Evolutionary conservation across 1,139 yeast genomes (phyloP), one percentile per base, ranked within the genome.

Genomic region (Sugiyamaella xylanicola): DNA sequence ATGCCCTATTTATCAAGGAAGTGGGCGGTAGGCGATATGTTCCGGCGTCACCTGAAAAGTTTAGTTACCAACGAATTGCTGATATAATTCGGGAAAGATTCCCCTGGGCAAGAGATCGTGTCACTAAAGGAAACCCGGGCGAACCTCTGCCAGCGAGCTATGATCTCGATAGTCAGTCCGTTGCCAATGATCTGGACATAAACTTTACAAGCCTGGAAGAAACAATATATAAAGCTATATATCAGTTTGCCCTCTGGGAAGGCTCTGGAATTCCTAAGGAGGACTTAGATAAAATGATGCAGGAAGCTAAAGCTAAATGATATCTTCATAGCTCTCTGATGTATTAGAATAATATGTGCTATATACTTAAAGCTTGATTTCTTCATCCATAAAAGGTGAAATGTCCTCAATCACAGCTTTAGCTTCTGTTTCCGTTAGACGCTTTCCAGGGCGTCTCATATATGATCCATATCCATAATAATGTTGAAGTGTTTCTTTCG

Each of bases 1-100:
- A 64, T 42, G 77, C 77, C 0, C 68, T 77, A 2, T 32, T 55
- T 13, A 32, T 48, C 13, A 40, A 51, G 7, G 58, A 47, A 36
- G 58, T 46, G 4, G 59, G 58, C n/a, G 58, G 58, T 13, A 37
- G 40, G 19, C 52, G 59, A 9, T 57, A 55, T 36, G 56, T 57
- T n/a, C 56, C 58, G 4, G 58, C 59, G 15, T 57, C 59, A 7
- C 59, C 59, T 9, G 58, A 57, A 36, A 27, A 32, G 19, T 57
- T 57, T 43, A 40, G 51, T 4, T 57, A 52, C 43, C 49, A 48
- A 15, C 29, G n/a, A 37, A 56, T 57, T 27, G 58, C 59, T 7
- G 51, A 37, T 27, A 57, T 57, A 32, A 42, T 57, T 40, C 51
- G 57, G 5, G 43, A 59, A 47, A 60, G 61, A 40, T 57, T 58